Evolutionary conservation across 2,329 filamentous ascomycete genomes (phyloP), one percentile per base, ranked within the genome.

Genomic region (Fusarium buxicola): DNA sequence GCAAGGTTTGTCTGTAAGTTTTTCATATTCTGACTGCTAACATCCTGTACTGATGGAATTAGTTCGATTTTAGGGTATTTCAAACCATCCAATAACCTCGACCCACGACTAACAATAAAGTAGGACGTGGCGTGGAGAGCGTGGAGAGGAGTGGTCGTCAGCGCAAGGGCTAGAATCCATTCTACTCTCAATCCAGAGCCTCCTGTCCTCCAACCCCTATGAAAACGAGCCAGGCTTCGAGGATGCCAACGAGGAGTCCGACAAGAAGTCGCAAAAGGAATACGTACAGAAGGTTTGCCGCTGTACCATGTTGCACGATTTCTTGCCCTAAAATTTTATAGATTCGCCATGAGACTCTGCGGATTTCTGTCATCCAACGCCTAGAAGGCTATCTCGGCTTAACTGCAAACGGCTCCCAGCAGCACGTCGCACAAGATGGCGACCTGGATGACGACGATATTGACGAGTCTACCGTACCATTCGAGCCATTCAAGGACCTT

Each of bases 201-300:
- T 99, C 39, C 94, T 99, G 90, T 97, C 93, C 1, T 80, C 87
- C 25, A 97, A 97, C 69, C 95, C 94, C 0, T 98, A 97, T 76
- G 92, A 95, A 73, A 97, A 98, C 70, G 95, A 99, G 74, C 95
- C 95, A 2, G 95, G 95, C 7, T 97, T 92, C 69, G 94, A 98
- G 74, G 85, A 90, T 58, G 86, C 89, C 11, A 89, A 89, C 40
- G 83, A 85, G 8, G 78, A 83, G 1, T 78, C 82, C 5, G 92
- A 96, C 74, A 89, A 91, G 76, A 87, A 88, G 75, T 84, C 88
- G 56, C 91, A 94, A 75, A 84, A 85, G 60, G 82, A 86, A 9
- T 97, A 97, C 71, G 84, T 91, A 11, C 86, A 89, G 45, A 97
- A 97, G 85, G 91, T 92, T 75, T 38, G 50, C 16, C 9, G 16